Evolutionary conservation across 257 asterid genomes (phyloP).

Genomic region (Penstemon newberryi): DNA sequence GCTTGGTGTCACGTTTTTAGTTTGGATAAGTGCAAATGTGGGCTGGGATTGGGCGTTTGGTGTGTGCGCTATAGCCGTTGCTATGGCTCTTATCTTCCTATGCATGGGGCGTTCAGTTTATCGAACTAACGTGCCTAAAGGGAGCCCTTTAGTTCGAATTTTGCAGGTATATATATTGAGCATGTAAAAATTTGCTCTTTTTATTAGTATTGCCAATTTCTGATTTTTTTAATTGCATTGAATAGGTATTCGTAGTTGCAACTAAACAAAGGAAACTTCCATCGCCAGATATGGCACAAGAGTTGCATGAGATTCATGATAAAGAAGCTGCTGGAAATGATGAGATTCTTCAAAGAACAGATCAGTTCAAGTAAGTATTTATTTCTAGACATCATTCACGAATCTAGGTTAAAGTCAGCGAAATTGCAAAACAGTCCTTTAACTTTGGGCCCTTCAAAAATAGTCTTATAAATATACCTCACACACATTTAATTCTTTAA

Average conservation of each 20-base stretch:
- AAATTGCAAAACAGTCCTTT: too few species aligned
- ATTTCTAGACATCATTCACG: too few species aligned
- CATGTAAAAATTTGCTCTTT: not conserved
- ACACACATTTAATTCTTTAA: too few species aligned
- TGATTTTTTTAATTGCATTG: not conserved
- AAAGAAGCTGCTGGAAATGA: conserved; percentile 44
- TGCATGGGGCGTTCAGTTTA: conserved; percentile 53
- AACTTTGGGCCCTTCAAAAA: too few species aligned
- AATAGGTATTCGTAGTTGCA: conserved; percentile 68
- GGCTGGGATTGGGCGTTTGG: conserved; percentile 89
- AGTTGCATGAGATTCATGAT: conserved; percentile 50
- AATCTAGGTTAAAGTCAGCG: too few species aligned
- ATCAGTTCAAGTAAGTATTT: conserved; percentile 58
- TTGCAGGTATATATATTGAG: conserved; percentile 40
- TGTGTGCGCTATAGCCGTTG: conserved; percentile 52
- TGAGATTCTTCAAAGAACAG: conserved; percentile 61
- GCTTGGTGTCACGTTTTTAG: conserved; percentile 66
- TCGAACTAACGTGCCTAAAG: conserved; percentile 50
- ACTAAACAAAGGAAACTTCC: conserved; percentile 48
- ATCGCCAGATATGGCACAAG: conserved; percentile 43
- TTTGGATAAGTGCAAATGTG: conserved; percentile 62
- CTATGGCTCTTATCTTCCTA: conserved; percentile 44
- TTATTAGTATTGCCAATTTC: not conserved
- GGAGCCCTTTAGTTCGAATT: conserved; percentile 61
- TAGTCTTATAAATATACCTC: too few species aligned